A percentile compares a stretch with the other conserved stretches of the same genome.
These are phyloP conservation scores for Carnegiea gigantea DNA, from an alignment of 179 eudicot genomes.

Conservation along the genomic window DNA sequence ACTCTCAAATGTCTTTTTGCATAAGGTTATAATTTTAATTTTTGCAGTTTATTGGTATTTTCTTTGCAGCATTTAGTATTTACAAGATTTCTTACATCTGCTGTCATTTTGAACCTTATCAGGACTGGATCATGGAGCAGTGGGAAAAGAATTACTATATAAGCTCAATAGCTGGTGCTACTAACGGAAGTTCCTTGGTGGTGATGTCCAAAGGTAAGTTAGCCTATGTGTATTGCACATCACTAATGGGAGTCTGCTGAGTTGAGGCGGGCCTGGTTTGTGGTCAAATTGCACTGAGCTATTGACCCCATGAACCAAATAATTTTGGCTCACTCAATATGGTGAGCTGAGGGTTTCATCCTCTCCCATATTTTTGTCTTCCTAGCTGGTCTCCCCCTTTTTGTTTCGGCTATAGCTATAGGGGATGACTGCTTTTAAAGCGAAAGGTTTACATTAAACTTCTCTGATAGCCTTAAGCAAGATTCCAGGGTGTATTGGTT, in stretches of 20 bases:
- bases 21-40: slow-evolving; percentile 46
- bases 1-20: slow-evolving; percentile 66
- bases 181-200: slow-evolving; percentile 78
- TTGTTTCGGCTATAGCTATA: too few relatives aligned
- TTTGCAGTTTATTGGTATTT: slow-evolving; percentile 10
- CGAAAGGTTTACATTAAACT: too few relatives aligned
- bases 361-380: too few relatives aligned
- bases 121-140: slow-evolving; percentile 96
- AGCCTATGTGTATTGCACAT: not conserved
- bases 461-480: too few relatives aligned
- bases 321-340: too few relatives aligned
- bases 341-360: too few relatives aligned
- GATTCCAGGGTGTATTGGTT: not conserved
- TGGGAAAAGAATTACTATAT: slow-evolving; percentile 89
- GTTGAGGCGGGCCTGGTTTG: too few relatives aligned
- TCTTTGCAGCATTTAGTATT: not conserved
- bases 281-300: too few relatives aligned
- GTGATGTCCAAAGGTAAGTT: slow-evolving; percentile 81
- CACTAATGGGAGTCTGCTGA: too few relatives aligned
- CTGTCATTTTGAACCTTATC: slow-evolving; percentile 9
- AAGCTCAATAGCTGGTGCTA: slow-evolving; percentile 78
- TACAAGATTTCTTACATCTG: slow-evolving; percentile 16
- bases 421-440: too few relatives aligned
- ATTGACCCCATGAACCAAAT: too few relatives aligned
- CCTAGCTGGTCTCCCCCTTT: too few relatives aligned